Percentiles rank a stretch among this genome's conserved stretches.
phyloP scores from a whole-genome alignment of 208 protist species.

The Acanthamoeba rhysodes region DNA sequence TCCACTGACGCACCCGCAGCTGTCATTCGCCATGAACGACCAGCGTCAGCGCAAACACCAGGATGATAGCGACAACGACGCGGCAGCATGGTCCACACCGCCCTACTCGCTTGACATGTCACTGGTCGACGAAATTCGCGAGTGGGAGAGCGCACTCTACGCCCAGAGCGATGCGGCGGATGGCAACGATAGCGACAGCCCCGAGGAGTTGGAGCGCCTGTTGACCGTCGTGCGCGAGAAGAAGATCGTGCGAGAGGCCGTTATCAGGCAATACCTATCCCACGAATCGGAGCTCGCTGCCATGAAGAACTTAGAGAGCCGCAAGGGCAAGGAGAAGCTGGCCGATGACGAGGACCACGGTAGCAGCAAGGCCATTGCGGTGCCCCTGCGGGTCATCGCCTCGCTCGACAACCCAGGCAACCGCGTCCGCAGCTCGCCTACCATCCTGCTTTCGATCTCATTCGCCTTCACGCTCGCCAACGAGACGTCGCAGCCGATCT shows the following conservation, averaged over 20 bases:
- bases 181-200: neutral
- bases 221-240: neutral
- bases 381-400: neutral
- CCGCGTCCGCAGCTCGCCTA: neutral
- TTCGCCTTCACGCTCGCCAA: conserved; percentile 24
- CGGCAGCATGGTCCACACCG: neutral
- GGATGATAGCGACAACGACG: neutral
- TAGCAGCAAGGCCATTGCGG: neutral
- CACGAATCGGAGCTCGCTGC: neutral
- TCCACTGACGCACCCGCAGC: conserved; percentile 13
- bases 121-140: conserved; percentile 20
- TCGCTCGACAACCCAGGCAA: neutral
- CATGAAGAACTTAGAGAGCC: neutral
- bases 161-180: neutral
- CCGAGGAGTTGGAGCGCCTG: conserved; percentile 21
- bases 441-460: neutral
- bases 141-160: conserved; percentile 32
- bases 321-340: conserved; percentile 46
- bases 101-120: conserved; percentile 52
- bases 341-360: neutral
- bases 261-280: neutral
- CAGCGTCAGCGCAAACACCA: neutral
- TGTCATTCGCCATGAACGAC: neutral
- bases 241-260: neutral
- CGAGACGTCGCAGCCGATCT: conserved; percentile 28